Evolutionary conservation across 1,139 yeast species (phyloP), one percentile per base, ranked within the genome.

Genomic region (Meyerozyma guilliermondii): DNA sequence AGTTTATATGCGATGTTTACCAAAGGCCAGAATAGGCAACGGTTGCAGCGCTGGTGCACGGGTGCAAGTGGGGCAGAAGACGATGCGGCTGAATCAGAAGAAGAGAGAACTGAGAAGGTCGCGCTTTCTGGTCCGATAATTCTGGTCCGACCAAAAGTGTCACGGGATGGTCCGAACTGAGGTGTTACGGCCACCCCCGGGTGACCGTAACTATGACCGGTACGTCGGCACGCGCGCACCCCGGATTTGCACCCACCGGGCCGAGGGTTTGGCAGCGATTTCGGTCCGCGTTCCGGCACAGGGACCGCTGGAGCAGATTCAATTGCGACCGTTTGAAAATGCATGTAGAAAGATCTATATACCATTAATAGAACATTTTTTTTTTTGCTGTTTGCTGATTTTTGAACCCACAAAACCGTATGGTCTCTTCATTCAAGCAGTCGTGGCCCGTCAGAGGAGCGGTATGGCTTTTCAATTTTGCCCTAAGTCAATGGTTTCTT

Each of bases 401-500:
- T 18, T 13, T 29, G 33, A 13, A 13, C 7, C 16, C 16, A 8
- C n/a, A n/a, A n/a, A n/a, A n/a, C n/a, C n/a, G n/a, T n/a, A n/a
- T n/a, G n/a, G n/a, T n/a, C n/a, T n/a, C n/a, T n/a, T 13, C 33
- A 3, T 8, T 29, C 16, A 29, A 29, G 33, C 16, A 29, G 33
- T 29, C 33, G n/a, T 3, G 24, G 8, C 36, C 41, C 38, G 40
- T 23, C 40, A 10, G 22, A 17, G 28, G 40, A 30, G 39, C 20
- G 5, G 43, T 39, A 24, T 14, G 36, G 18, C 59, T 61, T 22
- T 22, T 56, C 14, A 50, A 54, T 13, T 72, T 68, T 44, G 54
- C 63, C 8, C 47, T 71, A 14, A 59, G 51, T n/a, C 76, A 71
- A 46, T 88, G 96, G 96, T 87, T 88, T 61, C 82, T 85, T 54